Percentiles rank a stretch among this genome's conserved stretches.
Evolutionary conservation across 1,284 basidiomycete species (phyloP).

Genomic region (Calocybe gambosa): DNA sequence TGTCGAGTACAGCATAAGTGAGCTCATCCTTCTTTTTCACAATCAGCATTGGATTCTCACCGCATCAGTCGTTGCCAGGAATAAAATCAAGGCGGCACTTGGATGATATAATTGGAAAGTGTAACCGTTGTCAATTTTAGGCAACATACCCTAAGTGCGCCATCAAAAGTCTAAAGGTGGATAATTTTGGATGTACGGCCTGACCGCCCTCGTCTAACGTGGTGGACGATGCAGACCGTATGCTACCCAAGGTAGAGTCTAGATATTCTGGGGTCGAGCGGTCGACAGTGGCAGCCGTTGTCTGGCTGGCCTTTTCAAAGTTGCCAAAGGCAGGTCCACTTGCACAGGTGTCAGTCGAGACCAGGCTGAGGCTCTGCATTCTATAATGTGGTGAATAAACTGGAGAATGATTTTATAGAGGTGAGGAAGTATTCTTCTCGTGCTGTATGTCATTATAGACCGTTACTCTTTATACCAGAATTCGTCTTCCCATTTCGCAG

Average conservation of each 20-base stretch:
- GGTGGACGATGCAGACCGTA: conserved; percentile 18
- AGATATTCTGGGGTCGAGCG: conserved; percentile 12
- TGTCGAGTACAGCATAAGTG: conserved; percentile 23
- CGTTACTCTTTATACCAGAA: conserved; percentile 23
- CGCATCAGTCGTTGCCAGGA: conserved; percentile 77
- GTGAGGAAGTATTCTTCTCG: background rate
- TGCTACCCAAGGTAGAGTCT: conserved; percentile 17
- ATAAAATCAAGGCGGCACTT: conserved; percentile 69
- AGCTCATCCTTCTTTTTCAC: conserved; percentile 1
- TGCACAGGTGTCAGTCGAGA: conserved; percentile 1
- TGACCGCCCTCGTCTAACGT: conserved; percentile 18
- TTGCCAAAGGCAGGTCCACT: conserved; percentile 4
- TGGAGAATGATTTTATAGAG: background rate
- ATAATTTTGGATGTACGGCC: conserved; percentile 23
- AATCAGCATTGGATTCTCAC: conserved; percentile 38
- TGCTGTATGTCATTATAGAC: conserved; percentile 6
- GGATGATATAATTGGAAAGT: conserved; percentile 5
- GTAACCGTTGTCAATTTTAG: conserved; percentile 3
- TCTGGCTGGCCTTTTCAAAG: conserved; percentile 4
- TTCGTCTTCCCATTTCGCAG: conserved; percentile 19
- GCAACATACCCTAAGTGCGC: conserved; percentile 49
- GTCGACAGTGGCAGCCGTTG: background rate
- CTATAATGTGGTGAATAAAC: background rate
- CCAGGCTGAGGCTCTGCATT: conserved; percentile 8
- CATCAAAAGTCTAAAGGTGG: conserved; percentile 42